These are phyloP conservation scores for Neonectria faginata DNA, from an alignment of 2,329 filamentous ascomycete genomes.

Conservation along the genomic window DNA sequence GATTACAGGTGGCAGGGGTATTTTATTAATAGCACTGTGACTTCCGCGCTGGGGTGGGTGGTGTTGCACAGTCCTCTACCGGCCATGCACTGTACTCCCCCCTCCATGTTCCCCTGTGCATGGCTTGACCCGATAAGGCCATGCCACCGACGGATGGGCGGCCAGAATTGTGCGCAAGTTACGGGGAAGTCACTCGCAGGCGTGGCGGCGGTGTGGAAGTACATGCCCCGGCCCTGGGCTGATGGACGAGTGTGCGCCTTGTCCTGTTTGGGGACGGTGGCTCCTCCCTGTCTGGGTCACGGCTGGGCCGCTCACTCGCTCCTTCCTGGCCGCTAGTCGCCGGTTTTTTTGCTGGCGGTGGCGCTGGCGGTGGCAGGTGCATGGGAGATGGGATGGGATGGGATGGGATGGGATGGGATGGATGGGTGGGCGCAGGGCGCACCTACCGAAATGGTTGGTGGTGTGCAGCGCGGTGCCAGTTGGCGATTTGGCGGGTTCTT, in stretches of 20 bases:
- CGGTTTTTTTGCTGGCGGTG: constrained; percentile 4
- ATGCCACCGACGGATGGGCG: constrained; percentile 21
- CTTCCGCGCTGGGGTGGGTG: too few relatives aligned
- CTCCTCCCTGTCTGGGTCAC: constrained; percentile 19
- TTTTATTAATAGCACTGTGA: constrained; percentile 35
- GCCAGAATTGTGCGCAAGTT: constrained; percentile 20
- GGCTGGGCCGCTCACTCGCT: background rate
- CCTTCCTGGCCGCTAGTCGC: constrained; percentile 1
- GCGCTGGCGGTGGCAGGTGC: background rate
- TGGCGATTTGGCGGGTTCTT: constrained; percentile 2
- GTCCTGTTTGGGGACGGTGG: constrained; percentile 13
- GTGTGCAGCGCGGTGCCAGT: background rate
- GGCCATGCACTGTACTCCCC: constrained; percentile 13
- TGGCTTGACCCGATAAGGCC: constrained; percentile 45
- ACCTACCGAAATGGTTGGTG: background rate
- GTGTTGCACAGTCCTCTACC: constrained; percentile 27
- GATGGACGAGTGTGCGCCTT: background rate
- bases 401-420: background rate
- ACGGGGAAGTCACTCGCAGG: constrained; percentile 11
- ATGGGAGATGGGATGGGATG: constrained; percentile 3
- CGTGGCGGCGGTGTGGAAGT: constrained; percentile 1
- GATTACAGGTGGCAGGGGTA: constrained; percentile 42
- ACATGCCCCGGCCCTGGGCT: constrained; percentile 5
- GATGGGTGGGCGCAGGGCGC: background rate
- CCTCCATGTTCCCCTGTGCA: constrained; percentile 31